Evolutionary conservation across 78 protist species (phyloP), one percentile per base, ranked within the genome.

Genomic region (Diacronema lutheri): DNA sequence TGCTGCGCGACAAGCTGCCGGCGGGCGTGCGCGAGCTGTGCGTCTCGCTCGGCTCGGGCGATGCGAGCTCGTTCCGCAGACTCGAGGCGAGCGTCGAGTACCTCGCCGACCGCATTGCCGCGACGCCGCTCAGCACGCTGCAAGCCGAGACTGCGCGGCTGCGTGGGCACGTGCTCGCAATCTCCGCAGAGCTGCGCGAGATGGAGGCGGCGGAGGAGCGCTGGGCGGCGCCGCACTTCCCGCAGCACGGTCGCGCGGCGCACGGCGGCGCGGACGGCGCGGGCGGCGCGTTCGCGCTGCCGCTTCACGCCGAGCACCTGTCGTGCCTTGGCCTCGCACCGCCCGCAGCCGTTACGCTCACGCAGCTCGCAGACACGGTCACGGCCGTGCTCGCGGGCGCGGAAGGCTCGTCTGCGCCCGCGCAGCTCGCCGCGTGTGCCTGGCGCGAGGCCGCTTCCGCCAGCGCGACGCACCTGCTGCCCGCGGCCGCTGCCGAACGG

Each of bases 161-260:
- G 55, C 76, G 76, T 11, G 26, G 46, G 55, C 46, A 69, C 16
- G 76, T 69, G 31, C 40, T 2, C 31, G 26, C 55, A 1, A 50
- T 69, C 76, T 23, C 76, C 11, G 55, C 55, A n/a, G 76, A 69
- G 76, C 55, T 69, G n/a, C 40, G 19, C 33, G 19, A 19, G 20
- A n/a, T 65, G 41, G 33, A 35, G 19, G n/a, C 23, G 33, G 72
- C 14, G 33, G 76, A 69, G n/a, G 76, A 69, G 55, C 12, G 21
- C 40, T 69, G 76, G 76, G 76, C 76, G 31, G 50, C 76, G 76
- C 55, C 76, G 76, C 76, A 69, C 76, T 69, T 69, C 33, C 76
- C 76, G 76, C 56, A 50, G 37, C 33, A 3, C 50, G 50, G 50
- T 3, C 50, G 50, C 50, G 46, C 5, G n/a, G 16, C 55, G 76